These are phyloP conservation scores for Microcyclosporella mali DNA, from an alignment of 2,329 filamentous ascomycete species.

Conservation along the genomic window DNA sequence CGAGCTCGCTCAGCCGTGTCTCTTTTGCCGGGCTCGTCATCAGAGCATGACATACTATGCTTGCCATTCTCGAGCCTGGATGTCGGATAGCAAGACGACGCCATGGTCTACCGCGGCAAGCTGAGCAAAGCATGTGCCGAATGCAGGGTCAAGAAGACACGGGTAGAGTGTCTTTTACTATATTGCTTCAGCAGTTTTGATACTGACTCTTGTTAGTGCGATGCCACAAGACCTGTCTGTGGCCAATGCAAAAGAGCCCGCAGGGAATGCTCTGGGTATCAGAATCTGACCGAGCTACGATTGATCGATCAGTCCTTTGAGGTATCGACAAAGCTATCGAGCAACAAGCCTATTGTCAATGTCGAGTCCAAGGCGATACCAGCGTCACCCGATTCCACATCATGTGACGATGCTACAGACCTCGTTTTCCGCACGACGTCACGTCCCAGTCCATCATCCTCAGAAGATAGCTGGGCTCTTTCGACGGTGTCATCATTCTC, in stretches of 20 bases:
- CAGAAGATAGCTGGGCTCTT: not conserved
- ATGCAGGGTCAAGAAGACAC: constrained; percentile 8
- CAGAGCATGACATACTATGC: not conserved
- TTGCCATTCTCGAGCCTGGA: not conserved
- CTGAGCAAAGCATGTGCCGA: constrained; percentile 5
- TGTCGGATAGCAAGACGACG: not conserved
- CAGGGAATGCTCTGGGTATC: constrained; percentile 7
- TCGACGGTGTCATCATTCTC: constrained; percentile 1
- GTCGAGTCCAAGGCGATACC: not conserved
- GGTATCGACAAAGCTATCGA: not conserved
- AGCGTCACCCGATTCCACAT: not conserved
- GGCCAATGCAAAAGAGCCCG: constrained; percentile 6
- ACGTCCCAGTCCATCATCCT: not conserved
- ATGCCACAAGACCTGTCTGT: constrained; percentile 2
- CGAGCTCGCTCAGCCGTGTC: not conserved
- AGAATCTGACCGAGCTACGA: constrained; percentile 4
- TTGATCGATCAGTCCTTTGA: constrained; percentile 7
- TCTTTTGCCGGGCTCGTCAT: not conserved
- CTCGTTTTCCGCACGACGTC: not conserved
- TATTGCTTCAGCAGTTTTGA: not conserved
- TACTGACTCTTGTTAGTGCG: constrained; percentile 2
- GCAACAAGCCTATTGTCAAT: not conserved
- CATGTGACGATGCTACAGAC: not conserved
- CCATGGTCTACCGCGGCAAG: constrained; percentile 8
- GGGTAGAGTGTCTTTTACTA: not conserved